Percentiles rank a stretch among this genome's conserved stretches.
phyloP scores from a whole-genome alignment of 2,329 filamentous ascomycete species.

The Fusarium camptoceras region DNA sequence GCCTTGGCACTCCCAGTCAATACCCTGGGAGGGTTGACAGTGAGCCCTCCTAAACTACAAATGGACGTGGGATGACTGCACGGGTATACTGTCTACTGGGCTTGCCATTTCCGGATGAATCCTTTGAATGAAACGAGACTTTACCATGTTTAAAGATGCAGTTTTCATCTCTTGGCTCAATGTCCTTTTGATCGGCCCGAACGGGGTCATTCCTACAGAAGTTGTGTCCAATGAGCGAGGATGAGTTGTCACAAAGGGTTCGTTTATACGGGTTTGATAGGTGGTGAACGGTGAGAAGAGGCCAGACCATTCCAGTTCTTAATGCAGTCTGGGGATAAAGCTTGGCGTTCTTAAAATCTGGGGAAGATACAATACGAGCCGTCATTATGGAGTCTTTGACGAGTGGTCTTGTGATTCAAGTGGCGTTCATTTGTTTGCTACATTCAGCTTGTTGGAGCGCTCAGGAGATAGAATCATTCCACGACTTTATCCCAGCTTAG shows the following conservation, averaged over 20 bases:
- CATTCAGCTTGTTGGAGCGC: too few species aligned
- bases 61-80: conserved; percentile 9
- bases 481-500: neutral
- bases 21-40: conserved; percentile 21
- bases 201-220: neutral
- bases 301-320: neutral
- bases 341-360: neutral
- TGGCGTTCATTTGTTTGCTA: neutral
- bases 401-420: neutral
- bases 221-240: neutral
- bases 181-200: conserved; percentile 8
- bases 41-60: conserved; percentile 17
- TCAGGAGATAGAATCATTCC: neutral
- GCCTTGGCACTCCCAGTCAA: conserved; percentile 10
- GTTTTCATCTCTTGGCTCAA: neutral
- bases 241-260: neutral
- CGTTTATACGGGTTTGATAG: conserved; percentile 7
- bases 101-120: conserved; percentile 18
- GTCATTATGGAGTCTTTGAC: neutral
- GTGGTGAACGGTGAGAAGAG: neutral
- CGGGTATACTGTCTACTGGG: neutral
- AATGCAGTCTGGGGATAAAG: neutral
- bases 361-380: neutral
- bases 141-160: neutral
- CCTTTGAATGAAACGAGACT: conserved; percentile 1